These are phyloP conservation scores for Fusarium brevicatenulatum DNA, from an alignment of 2,329 filamentous ascomycete genomes.

Conservation along the genomic window DNA sequence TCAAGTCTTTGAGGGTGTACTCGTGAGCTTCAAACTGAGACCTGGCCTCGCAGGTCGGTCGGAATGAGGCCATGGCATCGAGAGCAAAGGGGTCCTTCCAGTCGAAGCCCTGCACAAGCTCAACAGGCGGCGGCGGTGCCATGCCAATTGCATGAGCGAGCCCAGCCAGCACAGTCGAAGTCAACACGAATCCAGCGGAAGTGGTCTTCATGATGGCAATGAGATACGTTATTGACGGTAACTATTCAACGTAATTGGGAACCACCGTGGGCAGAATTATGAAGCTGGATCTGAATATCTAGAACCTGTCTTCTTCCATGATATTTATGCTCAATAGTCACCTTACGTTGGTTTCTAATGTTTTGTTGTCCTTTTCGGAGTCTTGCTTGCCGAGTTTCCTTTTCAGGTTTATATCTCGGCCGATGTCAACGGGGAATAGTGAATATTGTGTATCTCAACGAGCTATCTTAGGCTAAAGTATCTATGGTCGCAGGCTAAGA, in stretches of 20 bases:
- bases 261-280: neutral
- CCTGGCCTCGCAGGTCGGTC: constrained; percentile 49
- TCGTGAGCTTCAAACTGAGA: constrained; percentile 52
- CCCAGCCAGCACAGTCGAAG: constrained; percentile 15
- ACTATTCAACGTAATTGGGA: neutral
- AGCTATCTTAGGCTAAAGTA: constrained; percentile 21
- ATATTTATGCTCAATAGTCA: constrained; percentile 27
- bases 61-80: constrained; percentile 45
- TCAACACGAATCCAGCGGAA: constrained; percentile 5
- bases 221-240: neutral
- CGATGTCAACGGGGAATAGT: constrained; percentile 3
- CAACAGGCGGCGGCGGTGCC: constrained; percentile 45
- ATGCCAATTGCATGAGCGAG: constrained; percentile 44
- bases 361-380: constrained; percentile 45
- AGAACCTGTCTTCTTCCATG: neutral
- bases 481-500: neutral
- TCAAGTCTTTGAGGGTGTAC: constrained; percentile 57
- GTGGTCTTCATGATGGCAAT: constrained; percentile 39
- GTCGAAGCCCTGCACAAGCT: constrained; percentile 52
- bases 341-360: constrained; percentile 5
- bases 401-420: constrained; percentile 28
- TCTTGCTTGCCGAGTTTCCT: constrained; percentile 41
- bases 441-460: neutral
- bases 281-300: neutral
- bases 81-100: constrained; percentile 55